phyloP scores from a whole-genome alignment of 2,329 filamentous ascomycete genomes.

The Colletotrichum gigasporum region DNA sequence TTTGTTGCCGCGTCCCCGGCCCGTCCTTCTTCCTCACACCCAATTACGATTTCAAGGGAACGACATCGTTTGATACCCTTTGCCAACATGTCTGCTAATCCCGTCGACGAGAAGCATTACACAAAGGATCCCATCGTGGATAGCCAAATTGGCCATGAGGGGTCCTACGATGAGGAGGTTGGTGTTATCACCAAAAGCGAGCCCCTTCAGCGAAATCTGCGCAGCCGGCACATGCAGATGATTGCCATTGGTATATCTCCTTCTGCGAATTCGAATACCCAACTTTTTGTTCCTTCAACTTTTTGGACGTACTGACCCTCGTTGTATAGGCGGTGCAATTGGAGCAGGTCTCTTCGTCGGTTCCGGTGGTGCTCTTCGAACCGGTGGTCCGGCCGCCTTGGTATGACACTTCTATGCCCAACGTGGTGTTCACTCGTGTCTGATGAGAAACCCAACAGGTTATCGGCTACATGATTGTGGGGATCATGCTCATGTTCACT shows the following conservation, averaged over 20 bases:
- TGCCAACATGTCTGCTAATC: constrained; percentile 19
- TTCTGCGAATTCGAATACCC: constrained; percentile 34
- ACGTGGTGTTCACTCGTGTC: background rate
- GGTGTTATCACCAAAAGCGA: constrained; percentile 40
- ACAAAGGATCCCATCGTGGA: constrained; percentile 13
- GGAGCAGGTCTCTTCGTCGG: constrained; percentile 72
- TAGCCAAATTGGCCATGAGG: background rate
- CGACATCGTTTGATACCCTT: background rate
- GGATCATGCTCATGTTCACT: constrained; percentile 69
- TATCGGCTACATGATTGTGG: constrained; percentile 64
- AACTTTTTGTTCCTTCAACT: background rate
- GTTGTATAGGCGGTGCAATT: constrained; percentile 70
- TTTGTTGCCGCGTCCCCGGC: background rate
- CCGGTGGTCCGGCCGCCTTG: constrained; percentile 56
- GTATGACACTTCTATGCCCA: constrained; percentile 43
- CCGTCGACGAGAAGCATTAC: constrained; percentile 23
- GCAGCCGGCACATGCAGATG: constrained; percentile 69
- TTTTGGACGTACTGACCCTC: constrained; percentile 63
- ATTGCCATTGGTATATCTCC: constrained; percentile 60
- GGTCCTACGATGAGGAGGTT: constrained; percentile 45
- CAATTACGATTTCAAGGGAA: background rate
- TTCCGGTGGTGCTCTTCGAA: constrained; percentile 60
- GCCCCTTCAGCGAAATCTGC: constrained; percentile 48
- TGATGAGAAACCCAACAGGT: constrained; percentile 34
- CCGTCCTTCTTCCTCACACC: background rate